Conservation (phyloP, 2,329 filamentous ascomycete species). For the Fusarium luffae region DNA sequence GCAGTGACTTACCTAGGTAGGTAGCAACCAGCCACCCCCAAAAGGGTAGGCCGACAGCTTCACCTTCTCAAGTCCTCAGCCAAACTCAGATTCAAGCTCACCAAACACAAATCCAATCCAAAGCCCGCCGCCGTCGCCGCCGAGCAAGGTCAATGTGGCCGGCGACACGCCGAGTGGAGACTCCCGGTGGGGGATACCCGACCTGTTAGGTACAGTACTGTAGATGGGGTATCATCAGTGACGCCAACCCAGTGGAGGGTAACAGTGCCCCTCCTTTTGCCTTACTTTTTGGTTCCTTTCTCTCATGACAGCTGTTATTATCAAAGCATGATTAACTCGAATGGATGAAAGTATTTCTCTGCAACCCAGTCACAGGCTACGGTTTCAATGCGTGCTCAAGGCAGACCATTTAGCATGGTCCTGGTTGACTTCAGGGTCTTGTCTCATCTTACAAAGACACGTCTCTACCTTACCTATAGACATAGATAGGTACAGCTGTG, state of each 20-base stretch:
- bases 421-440: slow-evolving; percentile 19
- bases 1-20: background rate
- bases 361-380: slow-evolving; percentile 26
- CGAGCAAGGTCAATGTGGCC: slow-evolving; percentile 38
- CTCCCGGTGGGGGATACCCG: slow-evolving; percentile 36
- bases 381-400: slow-evolving; percentile 16
- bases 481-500: slow-evolving; percentile 6
- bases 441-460: background rate
- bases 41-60: slow-evolving; percentile 26
- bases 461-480: background rate
- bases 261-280: slow-evolving; percentile 30
- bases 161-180: slow-evolving; percentile 44
- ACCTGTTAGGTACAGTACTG: background rate
- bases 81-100: slow-evolving; percentile 36
- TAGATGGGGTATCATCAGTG: slow-evolving; percentile 27
- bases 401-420: background rate
- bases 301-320: slow-evolving; percentile 23
- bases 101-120: slow-evolving; percentile 22
- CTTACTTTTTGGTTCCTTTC: slow-evolving; percentile 8
- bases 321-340: slow-evolving; percentile 5
- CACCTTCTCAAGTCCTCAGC: slow-evolving; percentile 13
- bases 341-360: slow-evolving; percentile 1
- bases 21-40: slow-evolving; percentile 16
- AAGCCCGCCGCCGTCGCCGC: slow-evolving; percentile 31
- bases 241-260: slow-evolving; percentile 24